A percentile compares a stretch with the other conserved stretches of the same genome.
These are phyloP conservation scores for Bacidia gigantensis DNA, from an alignment of 495 filamentous ascomycete genomes.

Conservation along the genomic window DNA sequence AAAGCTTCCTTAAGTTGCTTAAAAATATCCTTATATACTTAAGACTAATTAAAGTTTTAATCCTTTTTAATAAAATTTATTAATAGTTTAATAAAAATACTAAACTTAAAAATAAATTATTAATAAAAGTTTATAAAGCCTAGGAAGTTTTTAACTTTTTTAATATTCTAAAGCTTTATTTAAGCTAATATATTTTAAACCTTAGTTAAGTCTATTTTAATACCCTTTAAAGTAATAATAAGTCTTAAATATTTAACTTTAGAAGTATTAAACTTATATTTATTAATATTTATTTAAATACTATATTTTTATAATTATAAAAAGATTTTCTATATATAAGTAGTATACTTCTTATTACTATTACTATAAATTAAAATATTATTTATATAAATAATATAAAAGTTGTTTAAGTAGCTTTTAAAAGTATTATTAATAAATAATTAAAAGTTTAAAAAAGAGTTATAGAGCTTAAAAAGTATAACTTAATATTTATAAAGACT, in stretches of 20 bases:
- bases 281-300: neutral
- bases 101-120: neutral
- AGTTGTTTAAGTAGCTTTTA: neutral
- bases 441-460: neutral
- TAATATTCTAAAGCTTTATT: neutral
- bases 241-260: neutral
- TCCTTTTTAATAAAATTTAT: neutral
- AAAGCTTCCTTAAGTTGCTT: too few relatives aligned
- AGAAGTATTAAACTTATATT: neutral
- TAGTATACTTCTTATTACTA: neutral
- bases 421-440: neutral
- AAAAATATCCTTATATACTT: constrained; percentile 2
- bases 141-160: neutral
- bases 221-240: neutral
- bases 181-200: neutral
- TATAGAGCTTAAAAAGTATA: constrained; percentile 1
- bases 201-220: neutral
- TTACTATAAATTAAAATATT: constrained; percentile 1
- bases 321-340: neutral
- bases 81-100: neutral
- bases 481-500: neutral
- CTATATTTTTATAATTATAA: neutral
- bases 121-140: neutral
- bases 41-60: neutral
- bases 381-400: neutral